These are phyloP conservation scores for Gastrolobium villosum DNA, from an alignment of 306 rosid genomes.

Conservation along the genomic window DNA sequence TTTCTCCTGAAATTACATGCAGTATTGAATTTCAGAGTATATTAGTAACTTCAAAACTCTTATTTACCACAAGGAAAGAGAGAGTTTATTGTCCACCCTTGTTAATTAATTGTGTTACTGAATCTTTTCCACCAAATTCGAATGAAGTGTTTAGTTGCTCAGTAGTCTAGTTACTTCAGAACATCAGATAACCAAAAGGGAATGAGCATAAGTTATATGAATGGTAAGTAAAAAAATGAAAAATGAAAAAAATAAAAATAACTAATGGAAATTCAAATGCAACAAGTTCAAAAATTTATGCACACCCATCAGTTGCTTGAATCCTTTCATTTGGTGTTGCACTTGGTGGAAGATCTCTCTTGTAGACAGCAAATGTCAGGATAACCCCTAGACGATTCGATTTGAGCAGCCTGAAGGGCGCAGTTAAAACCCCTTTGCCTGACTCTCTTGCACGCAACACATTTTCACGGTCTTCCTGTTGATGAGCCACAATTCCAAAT, in stretches of 20 bases:
- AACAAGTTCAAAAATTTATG: slow-evolving; percentile 26
- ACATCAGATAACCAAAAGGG: not conserved
- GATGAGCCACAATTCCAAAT: slow-evolving; percentile 34
- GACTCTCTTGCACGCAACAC: slow-evolving; percentile 92
- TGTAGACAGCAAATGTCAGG: slow-evolving; percentile 95
- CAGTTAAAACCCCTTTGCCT: slow-evolving; percentile 95
- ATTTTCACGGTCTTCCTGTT: slow-evolving; percentile 92
- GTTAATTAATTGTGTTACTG: not conserved
- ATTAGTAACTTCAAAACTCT: slow-evolving; percentile 25
- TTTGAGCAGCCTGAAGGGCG: slow-evolving; percentile 89
- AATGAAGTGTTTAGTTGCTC: not conserved
- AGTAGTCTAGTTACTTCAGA: slow-evolving; percentile 19
- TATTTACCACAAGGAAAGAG: slow-evolving; percentile 11
- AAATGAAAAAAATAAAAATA: not conserved
- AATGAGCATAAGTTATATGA: slow-evolving; percentile 23
- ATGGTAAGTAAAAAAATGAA: not conserved
- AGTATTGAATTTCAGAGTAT: slow-evolving; percentile 14
- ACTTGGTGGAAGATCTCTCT: slow-evolving; percentile 86
- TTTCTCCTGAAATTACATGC: not conserved
- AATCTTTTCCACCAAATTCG: slow-evolving; percentile 5
- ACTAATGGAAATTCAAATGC: not conserved
- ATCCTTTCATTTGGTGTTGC: slow-evolving; percentile 91
- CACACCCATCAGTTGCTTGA: slow-evolving; percentile 95
- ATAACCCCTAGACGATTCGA: slow-evolving; percentile 95
- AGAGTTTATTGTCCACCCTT: not conserved